phyloP scores from a whole-genome alignment of 2,329 filamentous ascomycete genomes.

The Fusarium aywerte region DNA sequence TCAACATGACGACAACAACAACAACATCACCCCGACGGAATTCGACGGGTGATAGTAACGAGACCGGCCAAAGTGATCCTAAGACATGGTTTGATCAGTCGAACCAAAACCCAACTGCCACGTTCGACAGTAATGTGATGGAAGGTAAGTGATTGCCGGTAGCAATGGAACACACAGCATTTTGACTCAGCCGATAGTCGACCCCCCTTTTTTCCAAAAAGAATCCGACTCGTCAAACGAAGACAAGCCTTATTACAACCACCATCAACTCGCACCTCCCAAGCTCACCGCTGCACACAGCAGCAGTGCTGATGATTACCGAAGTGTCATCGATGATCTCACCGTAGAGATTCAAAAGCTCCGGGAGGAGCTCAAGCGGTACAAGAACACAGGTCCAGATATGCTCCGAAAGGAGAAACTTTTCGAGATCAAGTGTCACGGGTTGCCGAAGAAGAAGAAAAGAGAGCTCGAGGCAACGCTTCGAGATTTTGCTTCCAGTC shows the following conservation, averaged over 20 bases:
- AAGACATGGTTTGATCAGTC: slow-evolving; percentile 66
- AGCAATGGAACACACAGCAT: background rate
- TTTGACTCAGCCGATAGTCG: slow-evolving; percentile 50
- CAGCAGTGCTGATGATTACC: slow-evolving; percentile 78
- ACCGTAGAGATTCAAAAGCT: slow-evolving; percentile 85
- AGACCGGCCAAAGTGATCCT: slow-evolving; percentile 61
- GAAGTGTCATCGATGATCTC: slow-evolving; percentile 87
- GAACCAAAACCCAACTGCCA: slow-evolving; percentile 60
- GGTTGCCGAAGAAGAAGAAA: slow-evolving; percentile 76
- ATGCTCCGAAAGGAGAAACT: slow-evolving; percentile 79
- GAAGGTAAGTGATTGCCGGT: slow-evolving; percentile 53
- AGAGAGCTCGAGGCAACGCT: slow-evolving; percentile 79
- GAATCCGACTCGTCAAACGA: slow-evolving; percentile 64
- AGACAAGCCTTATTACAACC: slow-evolving; percentile 48
- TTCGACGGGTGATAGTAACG: slow-evolving; percentile 62
- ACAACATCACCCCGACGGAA: slow-evolving; percentile 49
- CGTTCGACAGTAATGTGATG: slow-evolving; percentile 58
- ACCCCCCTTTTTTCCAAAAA: slow-evolving; percentile 67
- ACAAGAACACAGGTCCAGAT: slow-evolving; percentile 73
- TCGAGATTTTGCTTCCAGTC: slow-evolving; percentile 73
- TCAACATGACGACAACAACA: slow-evolving; percentile 29
- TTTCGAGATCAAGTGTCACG: slow-evolving; percentile 85
- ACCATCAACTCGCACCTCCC: slow-evolving; percentile 41
- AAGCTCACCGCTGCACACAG: slow-evolving; percentile 55
- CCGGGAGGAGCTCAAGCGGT: slow-evolving; percentile 76